Percentiles rank a stretch among this genome's conserved stretches.
phyloP scores from a whole-genome alignment of 768 basidiomycete genomes.

The Cyclocybe cylindracea region DNA sequence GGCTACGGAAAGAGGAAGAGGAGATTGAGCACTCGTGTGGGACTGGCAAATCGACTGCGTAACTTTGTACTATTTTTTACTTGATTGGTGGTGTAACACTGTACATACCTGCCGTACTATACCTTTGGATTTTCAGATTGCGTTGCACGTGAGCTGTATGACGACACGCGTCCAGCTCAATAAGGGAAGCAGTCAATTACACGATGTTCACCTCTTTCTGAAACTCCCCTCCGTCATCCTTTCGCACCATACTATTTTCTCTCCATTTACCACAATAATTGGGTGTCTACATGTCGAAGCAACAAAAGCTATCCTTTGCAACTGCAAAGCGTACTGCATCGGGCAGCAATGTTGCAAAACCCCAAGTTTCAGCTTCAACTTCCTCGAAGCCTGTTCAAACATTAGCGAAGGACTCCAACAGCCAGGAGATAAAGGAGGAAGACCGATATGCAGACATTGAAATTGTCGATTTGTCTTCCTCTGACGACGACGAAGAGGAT shows the following conservation, averaged over 20 bases:
- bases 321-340: conserved; percentile 47
- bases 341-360: conserved; percentile 21
- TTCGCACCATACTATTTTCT: background rate
- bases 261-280: background rate
- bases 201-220: background rate
- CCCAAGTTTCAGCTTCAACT: conserved; percentile 11
- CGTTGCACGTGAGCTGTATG: too few species aligned
- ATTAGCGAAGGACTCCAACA: conserved; percentile 5
- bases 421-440: background rate
- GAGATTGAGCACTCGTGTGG: conserved; percentile 75
- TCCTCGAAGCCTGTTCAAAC: conserved; percentile 9
- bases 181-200: too few species aligned
- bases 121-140: too few species aligned
- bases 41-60: conserved; percentile 29
- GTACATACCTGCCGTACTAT: too few species aligned
- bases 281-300: conserved; percentile 29
- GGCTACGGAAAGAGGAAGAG: conserved; percentile 66
- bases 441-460: background rate
- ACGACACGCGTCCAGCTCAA: too few species aligned
- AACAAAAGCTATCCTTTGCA: conserved; percentile 46
- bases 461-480: background rate
- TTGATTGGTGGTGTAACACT: too few species aligned
- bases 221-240: background rate
- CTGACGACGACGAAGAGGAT: background rate
- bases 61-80: too few species aligned